Evolutionary conservation across 306 rosid genomes (phyloP).

Genomic region (Prunus dulcis): DNA sequence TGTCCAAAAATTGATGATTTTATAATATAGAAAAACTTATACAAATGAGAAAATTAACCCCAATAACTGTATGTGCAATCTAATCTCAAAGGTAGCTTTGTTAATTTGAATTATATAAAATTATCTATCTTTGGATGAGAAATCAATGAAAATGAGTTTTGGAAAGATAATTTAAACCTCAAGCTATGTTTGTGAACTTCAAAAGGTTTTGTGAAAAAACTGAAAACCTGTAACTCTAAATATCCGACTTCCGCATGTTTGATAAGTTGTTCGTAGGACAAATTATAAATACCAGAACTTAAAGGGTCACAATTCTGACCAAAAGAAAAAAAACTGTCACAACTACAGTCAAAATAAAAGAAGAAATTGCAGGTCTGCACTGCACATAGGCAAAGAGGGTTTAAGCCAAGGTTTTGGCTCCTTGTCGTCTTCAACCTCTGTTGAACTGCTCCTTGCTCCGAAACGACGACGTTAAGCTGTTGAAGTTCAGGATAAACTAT

Average conservation of each 20-base stretch:
- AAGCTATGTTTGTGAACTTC: too few species aligned
- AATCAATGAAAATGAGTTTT: too few species aligned
- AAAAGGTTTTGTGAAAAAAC: not conserved
- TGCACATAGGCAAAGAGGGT: not conserved
- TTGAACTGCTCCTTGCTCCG: not conserved
- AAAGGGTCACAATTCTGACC: not conserved
- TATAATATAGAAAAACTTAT: too few species aligned
- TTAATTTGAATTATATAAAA: too few species aligned
- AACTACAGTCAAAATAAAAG: not conserved
- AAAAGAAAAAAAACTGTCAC: not conserved
- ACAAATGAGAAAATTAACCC: too few species aligned
- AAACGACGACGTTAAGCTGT: conserved; percentile 10
- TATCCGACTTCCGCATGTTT: too few species aligned
- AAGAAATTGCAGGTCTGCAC: not conserved
- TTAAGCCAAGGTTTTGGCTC: conserved; percentile 14
- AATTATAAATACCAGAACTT: not conserved
- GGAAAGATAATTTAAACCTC: too few species aligned
- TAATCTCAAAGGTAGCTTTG: too few species aligned
- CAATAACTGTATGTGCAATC: too few species aligned
- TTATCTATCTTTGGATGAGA: too few species aligned
- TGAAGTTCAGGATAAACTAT: not conserved
- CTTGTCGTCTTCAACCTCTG: not conserved
- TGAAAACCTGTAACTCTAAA: too few species aligned
- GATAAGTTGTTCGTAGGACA: not conserved
- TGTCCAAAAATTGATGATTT: too few species aligned